Conservation (phyloP, 257 asterid species). For the Linaria vulgaris region DNA sequence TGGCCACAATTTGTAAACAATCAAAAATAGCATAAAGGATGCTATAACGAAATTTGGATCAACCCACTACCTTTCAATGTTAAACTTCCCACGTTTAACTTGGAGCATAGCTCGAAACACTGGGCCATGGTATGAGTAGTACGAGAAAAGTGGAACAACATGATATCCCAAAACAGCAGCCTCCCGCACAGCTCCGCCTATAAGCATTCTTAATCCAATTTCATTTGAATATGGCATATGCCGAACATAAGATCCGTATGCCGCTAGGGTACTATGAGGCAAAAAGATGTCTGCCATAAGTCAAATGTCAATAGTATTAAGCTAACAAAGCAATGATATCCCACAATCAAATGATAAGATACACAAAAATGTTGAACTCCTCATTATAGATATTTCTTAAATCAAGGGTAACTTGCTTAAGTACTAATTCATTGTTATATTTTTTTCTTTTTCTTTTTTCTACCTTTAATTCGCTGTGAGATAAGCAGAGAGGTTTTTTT, state of each 20-base stretch:
- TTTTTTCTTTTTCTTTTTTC: background rate
- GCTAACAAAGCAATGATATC: background rate
- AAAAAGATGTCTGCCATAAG: background rate
- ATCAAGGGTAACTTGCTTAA: background rate
- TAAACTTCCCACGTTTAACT: constrained; percentile 75
- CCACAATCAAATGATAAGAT: background rate
- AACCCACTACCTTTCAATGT: constrained; percentile 47
- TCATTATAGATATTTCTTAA: background rate
- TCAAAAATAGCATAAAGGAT: constrained; percentile 9
- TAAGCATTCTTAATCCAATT: constrained; percentile 86
- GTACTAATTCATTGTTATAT: no score
- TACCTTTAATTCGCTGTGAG: background rate
- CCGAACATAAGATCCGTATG: constrained; percentile 83
- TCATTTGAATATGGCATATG: constrained; percentile 88
- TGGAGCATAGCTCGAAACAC: constrained; percentile 85
- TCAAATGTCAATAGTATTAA: constrained; percentile 5
- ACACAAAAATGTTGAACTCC: background rate
- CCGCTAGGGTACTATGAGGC: constrained; percentile 66
- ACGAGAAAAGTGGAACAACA: constrained; percentile 84
- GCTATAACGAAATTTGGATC: background rate
- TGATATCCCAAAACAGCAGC: constrained; percentile 84
- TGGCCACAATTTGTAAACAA: constrained; percentile 20
- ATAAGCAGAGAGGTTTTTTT: background rate
- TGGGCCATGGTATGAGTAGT: constrained; percentile 94
- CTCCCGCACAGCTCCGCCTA: constrained; percentile 91